Base-by-base conservation (phyloP, 352 stramenopile genomes). In the Globisporangium mamillatum region DNA sequence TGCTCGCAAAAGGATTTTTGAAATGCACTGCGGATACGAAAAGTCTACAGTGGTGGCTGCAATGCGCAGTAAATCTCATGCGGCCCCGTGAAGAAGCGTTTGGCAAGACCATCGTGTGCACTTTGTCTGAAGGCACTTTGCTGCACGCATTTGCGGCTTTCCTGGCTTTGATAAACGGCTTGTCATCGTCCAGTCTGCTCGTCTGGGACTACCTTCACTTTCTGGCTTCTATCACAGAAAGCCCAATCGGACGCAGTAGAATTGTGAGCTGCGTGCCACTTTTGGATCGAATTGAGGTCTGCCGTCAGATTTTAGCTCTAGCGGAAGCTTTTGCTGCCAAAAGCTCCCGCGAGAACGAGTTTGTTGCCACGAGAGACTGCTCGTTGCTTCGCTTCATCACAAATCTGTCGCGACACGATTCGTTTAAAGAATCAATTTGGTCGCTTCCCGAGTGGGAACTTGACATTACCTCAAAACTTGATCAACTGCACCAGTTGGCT, bases 21-120 rank as follows among this genome's bases (percentile, higher is more conserved):
- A 59, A n/a, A 8, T 59, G 53, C 53, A 4, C 14, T 9, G 24
- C 18, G 10, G 53, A 59, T 34, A 8, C 7, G 14, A 4, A 59
- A 34, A 59, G 53, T 38, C 53, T 59, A 14, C 53, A 59, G 14
- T 25, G 25, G 53, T 59, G 53, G 53, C 9, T 59, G 29, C 24
- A n/a, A n/a, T 59, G 53, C 24, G 5, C 53, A 34, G 53, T 29
- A 2, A 16, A 34, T 59, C 53, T 59, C 14, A 18, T 41, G 16
- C 24, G 29, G 12, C 12, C 53, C 9, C 7, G 10, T 10, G 53
- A n/a, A 22, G 9, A 36, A 34, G 24, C 22, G 3, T 25, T 34
- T 9, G 53, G 24, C 3, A 59, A 36, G 24, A 59, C 53, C 2
- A 7, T 59, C 53, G 53, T 41, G 27, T 25, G 53, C 4, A 9